Base-by-base conservation (phyloP, 352 stramenopile genomes). In the Aphanomyces stellatus region DNA sequence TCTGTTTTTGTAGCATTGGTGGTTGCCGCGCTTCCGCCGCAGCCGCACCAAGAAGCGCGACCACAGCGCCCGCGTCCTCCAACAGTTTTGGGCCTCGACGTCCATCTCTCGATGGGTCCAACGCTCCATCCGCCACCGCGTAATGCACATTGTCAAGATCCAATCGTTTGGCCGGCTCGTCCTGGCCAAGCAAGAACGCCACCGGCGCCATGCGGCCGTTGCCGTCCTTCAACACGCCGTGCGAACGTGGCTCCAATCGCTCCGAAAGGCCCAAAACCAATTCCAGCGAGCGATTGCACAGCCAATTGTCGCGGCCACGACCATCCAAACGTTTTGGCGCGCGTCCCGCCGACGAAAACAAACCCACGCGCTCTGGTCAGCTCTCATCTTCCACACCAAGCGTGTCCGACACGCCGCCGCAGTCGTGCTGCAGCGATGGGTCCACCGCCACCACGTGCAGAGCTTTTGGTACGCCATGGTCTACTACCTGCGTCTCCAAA, bases 51-150 rank as follows among this genome's bases (percentile, higher is more conserved):
- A 15, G 10, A 67, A 67, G 49, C 30, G 60, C 13, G 46, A 81
- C 37, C 42, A 63, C 4, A 79, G 62, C 22, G 81, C 82, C 8
- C 76, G 78, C 10, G 75, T 82, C 51, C 76, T 93, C 24, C 85
- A 93, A 68, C 73, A 80, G 2, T 88, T 91, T 43, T 93, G 85
- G 85, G 90, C 88, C 68, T 88, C 79, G 22, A 91, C 82, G n/a
- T 88, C 78, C 40, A 72, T 81, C 17, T 87, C 88, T 51, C 80
- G 82, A 10, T 66, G 90, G 25, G 80, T 79, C 4, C 87, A 89
- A 67, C 81, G 85, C 4, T 82, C 87, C 33, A 89, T 84, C 46
- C 77, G 77, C 4, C 81, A 80, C 37, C 69, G 90, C 5, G 61
- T 93, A 4, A n/a, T 25, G 19, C 40, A 41, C 24, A 31, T 57